Base-by-base conservation (phyloP, 2,329 filamentous ascomycete species). In the Aspergillus melleus region DNA sequence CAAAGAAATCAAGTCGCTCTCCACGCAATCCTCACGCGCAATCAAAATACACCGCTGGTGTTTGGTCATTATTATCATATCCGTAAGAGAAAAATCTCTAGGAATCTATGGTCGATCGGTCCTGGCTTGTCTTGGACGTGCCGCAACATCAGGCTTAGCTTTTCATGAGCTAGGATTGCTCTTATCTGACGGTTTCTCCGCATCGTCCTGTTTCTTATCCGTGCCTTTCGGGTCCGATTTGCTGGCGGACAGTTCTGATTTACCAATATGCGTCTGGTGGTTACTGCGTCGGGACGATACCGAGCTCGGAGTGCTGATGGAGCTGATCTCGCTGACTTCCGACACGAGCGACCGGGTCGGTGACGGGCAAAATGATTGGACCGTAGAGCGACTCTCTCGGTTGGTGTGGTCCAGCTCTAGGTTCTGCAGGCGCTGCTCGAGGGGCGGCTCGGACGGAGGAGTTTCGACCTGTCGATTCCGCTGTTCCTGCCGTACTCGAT, bases 401-500 rank as follows among this genome's bases (percentile, higher is more conserved):
- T 60, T 54, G 8, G 58, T 64, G 22, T 47, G 30, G 14, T 65
- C 62, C n/a, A 61, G 58, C 52, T 60, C 61, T 11, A 73, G 53
- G 32, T 64, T 66, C 49, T 65, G 61, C 64, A 68, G 49, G 4
- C 58, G 62, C 29, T 63, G 66, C 53, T 71, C 64, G 8, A 72
- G 51, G 8, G 59, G 59, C 24, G 59, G 14, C n/a, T 66, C 55
- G 8, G 64, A 16, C 11, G 42, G 52, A 49, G 55, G 55, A 16
- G 50, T 36, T 10, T 63, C 53, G 9, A 53, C 58, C 55, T 59
- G 61, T 19, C 60, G 57, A 12, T 44, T 57, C 14, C 62, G 65
- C 19, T 57, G 60, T 26, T 61, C 64, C 55, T 71, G 66, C 19
- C 70, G 68, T 11, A 60, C 62, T 11, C 66, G 68, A 39, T 61